A percentile compares a stretch with the other conserved stretches of the same genome.
phyloP scores from a whole-genome alignment of 257 asterid genomes.

The Eucommia ulmoides region DNA sequence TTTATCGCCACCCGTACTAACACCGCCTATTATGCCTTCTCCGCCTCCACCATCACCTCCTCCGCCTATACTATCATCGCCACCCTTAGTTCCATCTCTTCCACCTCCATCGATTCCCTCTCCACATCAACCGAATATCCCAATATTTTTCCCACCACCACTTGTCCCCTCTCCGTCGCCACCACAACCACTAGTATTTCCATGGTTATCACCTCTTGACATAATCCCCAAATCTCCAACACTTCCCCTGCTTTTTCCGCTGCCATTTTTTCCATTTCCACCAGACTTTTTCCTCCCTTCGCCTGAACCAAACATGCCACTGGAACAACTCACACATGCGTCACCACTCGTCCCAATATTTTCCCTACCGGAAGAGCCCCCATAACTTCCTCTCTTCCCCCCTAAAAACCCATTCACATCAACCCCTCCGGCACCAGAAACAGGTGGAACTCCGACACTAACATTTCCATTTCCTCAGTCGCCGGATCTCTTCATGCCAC shows the following conservation, averaged over 20 bases:
- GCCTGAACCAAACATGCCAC: too few species aligned
- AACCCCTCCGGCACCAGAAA: constrained; percentile 15
- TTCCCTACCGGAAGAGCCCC: constrained; percentile 10
- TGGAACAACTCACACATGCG: not conserved
- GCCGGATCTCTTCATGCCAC: not conserved
- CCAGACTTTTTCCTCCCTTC: constrained; percentile 12
- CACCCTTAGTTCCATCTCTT: constrained; percentile 6
- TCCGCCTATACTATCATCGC: constrained; percentile 10
- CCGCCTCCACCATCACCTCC: constrained; percentile 26
- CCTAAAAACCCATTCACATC: constrained; percentile 16
- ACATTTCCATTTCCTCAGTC: not conserved
- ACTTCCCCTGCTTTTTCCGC: constrained; percentile 18
- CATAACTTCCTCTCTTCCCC: constrained; percentile 13
- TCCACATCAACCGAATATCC: constrained; percentile 30
- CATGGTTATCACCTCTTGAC: constrained; percentile 27
- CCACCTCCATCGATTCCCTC: constrained; percentile 25
- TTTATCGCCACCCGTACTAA: constrained; percentile 13
- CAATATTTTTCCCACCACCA: constrained; percentile 31
- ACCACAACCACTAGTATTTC: constrained; percentile 16
- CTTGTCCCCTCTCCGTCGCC: constrained; percentile 22
- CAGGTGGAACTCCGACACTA: not conserved
- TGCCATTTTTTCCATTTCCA: constrained; percentile 7
- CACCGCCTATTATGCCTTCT: not conserved
- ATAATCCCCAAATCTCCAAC: constrained; percentile 12
- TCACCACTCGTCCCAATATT: constrained; percentile 8